A percentile compares a stretch with the other conserved stretches of the same genome.
These are phyloP conservation scores for Scalesia atractyloides DNA, from an alignment of 129 eudicot species.

Conservation along the genomic window DNA sequence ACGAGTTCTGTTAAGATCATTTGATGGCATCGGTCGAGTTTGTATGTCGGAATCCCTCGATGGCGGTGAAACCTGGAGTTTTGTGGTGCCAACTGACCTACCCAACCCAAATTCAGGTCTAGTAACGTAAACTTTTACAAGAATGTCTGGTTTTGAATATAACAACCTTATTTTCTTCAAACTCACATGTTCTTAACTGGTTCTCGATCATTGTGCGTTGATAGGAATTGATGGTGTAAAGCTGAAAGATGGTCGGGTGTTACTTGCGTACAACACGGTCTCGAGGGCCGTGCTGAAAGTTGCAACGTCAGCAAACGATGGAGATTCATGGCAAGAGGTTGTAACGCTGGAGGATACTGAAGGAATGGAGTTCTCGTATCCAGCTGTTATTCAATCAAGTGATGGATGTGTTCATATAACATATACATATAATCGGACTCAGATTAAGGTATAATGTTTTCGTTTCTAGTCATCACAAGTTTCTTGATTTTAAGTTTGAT, in stretches of 20 bases:
- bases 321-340: slow-evolving; percentile 73
- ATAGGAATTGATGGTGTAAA: slow-evolving; percentile 85
- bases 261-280: slow-evolving; percentile 74
- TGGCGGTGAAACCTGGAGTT: slow-evolving; percentile 92
- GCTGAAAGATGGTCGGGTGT: slow-evolving; percentile 64
- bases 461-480: not conserved
- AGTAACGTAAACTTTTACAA: not conserved
- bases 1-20: slow-evolving; percentile 82
- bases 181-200: not conserved
- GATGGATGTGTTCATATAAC: slow-evolving; percentile 78
- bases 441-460: slow-evolving; percentile 59
- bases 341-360: slow-evolving; percentile 54
- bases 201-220: not conserved
- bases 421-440: slow-evolving; percentile 79
- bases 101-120: slow-evolving; percentile 99
- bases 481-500: slow-evolving; percentile 4
- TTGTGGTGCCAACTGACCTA: slow-evolving; percentile 65
- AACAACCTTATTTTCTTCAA: not conserved
- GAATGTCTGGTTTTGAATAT: not conserved
- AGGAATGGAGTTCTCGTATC: slow-evolving; percentile 92
- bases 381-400: slow-evolving; percentile 73
- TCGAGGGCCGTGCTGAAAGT: slow-evolving; percentile 74
- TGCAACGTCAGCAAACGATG: slow-evolving; percentile 65
- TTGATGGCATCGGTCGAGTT: slow-evolving; percentile 64
- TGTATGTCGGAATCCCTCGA: slow-evolving; percentile 91